Evolutionary conservation across 2,329 filamentous ascomycete genomes (phyloP).

Genomic region (Alternaria infectoria): DNA sequence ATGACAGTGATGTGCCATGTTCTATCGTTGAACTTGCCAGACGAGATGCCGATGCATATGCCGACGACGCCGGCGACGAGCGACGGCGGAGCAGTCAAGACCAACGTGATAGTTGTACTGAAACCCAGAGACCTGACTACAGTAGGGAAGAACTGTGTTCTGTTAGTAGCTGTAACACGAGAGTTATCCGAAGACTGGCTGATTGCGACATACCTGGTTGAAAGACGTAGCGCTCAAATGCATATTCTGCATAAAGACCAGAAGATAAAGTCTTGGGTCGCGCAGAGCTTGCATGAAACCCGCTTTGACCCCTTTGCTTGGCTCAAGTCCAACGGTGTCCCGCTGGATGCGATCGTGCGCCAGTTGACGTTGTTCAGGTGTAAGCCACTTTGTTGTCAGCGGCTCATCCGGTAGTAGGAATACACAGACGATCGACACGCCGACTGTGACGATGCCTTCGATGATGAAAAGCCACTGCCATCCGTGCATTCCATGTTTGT

Average conservation of each 20-base stretch:
- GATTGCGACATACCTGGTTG: slow-evolving; percentile 28
- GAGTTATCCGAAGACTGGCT: background rate
- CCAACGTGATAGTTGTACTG: slow-evolving; percentile 36
- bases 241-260: slow-evolving; percentile 63
- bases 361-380: slow-evolving; percentile 49
- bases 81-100: slow-evolving; percentile 40
- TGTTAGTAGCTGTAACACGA: background rate
- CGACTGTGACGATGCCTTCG: slow-evolving; percentile 1
- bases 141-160: slow-evolving; percentile 39
- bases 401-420: slow-evolving; percentile 37
- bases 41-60: slow-evolving; percentile 32
- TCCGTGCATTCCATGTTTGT: slow-evolving; percentile 30
- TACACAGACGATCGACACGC: slow-evolving; percentile 13
- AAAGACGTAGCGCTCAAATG: slow-evolving; percentile 59
- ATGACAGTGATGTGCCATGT: slow-evolving; percentile 41
- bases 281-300: slow-evolving; percentile 56
- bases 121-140: slow-evolving; percentile 42
- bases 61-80: slow-evolving; percentile 34
- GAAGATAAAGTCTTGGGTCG: slow-evolving; percentile 61
- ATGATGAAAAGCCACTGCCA: slow-evolving; percentile 35
- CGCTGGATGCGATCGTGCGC: slow-evolving; percentile 40
- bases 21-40: slow-evolving; percentile 38
- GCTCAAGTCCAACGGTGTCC: slow-evolving; percentile 51
- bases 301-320: slow-evolving; percentile 52
- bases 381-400: slow-evolving; percentile 53